These are phyloP conservation scores for Bassia scoparia DNA, from an alignment of 148 eudicot genomes.

Conservation along the genomic window DNA sequence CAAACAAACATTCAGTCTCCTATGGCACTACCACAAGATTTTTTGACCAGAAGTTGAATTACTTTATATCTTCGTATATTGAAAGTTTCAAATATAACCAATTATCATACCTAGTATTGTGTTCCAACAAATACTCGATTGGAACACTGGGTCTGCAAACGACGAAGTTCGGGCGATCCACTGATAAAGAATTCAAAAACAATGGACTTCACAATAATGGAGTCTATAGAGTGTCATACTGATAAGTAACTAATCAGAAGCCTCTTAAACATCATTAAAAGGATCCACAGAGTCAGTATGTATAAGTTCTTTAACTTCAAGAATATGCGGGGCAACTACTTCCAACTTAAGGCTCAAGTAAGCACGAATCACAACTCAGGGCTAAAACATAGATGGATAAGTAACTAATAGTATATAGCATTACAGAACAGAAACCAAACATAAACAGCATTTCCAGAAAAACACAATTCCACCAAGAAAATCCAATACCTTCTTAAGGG, in stretches of 20 bases:
- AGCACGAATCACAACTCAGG: slow-evolving; percentile 12
- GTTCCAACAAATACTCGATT: slow-evolving; percentile 87
- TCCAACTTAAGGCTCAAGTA: too few species aligned
- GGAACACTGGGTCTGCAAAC: slow-evolving; percentile 98
- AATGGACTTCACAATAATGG: slow-evolving; percentile 8
- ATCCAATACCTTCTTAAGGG: slow-evolving; percentile 76
- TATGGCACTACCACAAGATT: background rate
- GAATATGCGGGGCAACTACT: too few species aligned
- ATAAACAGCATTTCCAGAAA: background rate
- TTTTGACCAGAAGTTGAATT: background rate
- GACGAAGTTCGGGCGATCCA: slow-evolving; percentile 99
- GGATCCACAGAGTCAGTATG: slow-evolving; percentile 1
- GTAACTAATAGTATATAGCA: background rate
- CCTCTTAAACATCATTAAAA: too few species aligned
- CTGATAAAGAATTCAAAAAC: slow-evolving; percentile 30
- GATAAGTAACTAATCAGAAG: too few species aligned
- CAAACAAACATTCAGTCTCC: background rate
- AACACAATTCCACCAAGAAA: background rate
- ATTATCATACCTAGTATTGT: slow-evolving; percentile 71
- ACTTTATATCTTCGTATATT: slow-evolving; percentile 7
- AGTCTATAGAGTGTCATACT: too few species aligned
- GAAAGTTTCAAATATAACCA: slow-evolving; percentile 4
- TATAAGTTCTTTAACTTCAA: slow-evolving; percentile 18
- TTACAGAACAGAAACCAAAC: background rate
- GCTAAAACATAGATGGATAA: background rate